Conservation (phyloP, 129 eudicot genomes). For the Flaveria brownii region DNA sequence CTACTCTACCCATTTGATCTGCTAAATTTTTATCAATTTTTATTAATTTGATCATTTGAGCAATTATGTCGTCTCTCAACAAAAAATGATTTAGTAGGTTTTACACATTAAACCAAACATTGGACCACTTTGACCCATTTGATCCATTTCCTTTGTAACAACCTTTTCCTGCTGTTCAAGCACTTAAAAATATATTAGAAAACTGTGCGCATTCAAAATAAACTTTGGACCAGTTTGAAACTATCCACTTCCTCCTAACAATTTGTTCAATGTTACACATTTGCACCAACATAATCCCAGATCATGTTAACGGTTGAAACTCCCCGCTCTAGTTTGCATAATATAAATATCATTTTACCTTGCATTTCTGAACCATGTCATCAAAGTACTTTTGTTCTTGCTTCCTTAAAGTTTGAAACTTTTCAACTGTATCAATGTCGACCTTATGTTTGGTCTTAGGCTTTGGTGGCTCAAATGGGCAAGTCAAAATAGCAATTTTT, state of each 20-base stretch:
- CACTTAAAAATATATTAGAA: not conserved
- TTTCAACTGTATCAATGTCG: conserved; percentile 96
- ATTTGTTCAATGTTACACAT: not conserved
- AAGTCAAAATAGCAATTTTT: conserved; percentile 87
- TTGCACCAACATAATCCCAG: not conserved
- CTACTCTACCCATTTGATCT: not conserved
- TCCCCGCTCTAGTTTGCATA: not conserved
- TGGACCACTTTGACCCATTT: not conserved
- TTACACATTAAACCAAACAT: not conserved
- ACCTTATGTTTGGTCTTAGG: conserved; percentile 99
- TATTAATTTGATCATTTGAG: not conserved
- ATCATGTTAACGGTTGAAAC: not conserved
- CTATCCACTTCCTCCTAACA: not conserved
- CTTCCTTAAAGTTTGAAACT: conserved; percentile 81
- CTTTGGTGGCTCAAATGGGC: conserved; percentile 99
- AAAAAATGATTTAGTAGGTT: not conserved
- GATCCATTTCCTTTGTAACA: not conserved
- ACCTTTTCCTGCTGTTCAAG: not conserved
- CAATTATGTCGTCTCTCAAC: not conserved
- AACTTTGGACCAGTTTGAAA: not conserved
- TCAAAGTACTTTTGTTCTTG: conserved; percentile 97
- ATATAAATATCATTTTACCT: conserved; percentile 45
- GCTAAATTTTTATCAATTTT: not conserved
- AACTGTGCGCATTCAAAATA: not conserved
- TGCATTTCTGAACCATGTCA: conserved; percentile 97